These are phyloP conservation scores for Penicillium atrosanguineum DNA, from an alignment of 495 filamentous ascomycete genomes.

Conservation along the genomic window DNA sequence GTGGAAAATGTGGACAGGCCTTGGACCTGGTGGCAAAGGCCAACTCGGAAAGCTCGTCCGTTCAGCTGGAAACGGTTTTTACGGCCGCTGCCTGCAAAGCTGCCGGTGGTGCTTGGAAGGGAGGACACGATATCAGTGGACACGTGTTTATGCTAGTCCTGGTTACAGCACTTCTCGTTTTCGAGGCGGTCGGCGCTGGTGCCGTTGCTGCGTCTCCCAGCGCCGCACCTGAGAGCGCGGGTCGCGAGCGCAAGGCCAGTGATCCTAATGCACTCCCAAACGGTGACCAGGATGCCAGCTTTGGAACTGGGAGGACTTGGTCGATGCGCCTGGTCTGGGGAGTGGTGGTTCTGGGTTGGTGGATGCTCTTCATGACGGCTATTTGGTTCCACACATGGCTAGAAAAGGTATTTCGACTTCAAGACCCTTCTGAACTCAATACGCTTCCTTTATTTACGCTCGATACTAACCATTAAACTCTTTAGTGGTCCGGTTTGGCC, in stretches of 20 bases:
- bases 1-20: conserved; percentile 68
- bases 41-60: conserved; percentile 18
- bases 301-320: conserved; percentile 43
- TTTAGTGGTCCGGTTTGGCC: conserved; percentile 67
- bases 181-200: conserved; percentile 70
- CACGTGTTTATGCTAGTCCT: conserved; percentile 93
- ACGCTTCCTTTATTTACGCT: neutral
- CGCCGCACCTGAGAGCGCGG: conserved; percentile 10
- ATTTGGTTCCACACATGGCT: conserved; percentile 98
- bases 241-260: conserved; percentile 50
- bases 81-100: conserved; percentile 81
- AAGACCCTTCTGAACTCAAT: neutral
- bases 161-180: conserved; percentile 71
- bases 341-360: conserved; percentile 65
- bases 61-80: conserved; percentile 49
- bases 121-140: conserved; percentile 90
- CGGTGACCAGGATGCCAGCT: neutral
- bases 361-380: conserved; percentile 98
- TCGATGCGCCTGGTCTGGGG: conserved; percentile 46
- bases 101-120: conserved; percentile 77
- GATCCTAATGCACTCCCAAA: conserved; percentile 9
- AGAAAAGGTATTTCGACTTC: conserved; percentile 70
- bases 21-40: conserved; percentile 24
- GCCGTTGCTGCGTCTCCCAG: conserved; percentile 36
- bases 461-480: conserved; percentile 20